Evolutionary conservation across 176 grass and related monocot genomes (phyloP), one percentile per base, ranked within the genome.

Genomic region (Raddia distichophylla): DNA sequence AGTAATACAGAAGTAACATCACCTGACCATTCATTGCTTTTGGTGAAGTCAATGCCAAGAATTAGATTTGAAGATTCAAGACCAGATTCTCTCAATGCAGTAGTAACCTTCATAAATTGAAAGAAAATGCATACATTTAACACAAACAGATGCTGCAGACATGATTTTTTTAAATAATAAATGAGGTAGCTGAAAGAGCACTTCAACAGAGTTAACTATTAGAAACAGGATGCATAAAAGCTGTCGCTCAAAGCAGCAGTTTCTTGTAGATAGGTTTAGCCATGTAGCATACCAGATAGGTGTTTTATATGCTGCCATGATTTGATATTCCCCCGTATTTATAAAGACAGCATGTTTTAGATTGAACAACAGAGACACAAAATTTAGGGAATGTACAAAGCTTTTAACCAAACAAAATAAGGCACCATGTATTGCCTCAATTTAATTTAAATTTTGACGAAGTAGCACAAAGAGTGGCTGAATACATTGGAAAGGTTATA

Each of bases 1-100:
- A 81, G 19, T 55, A 50, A 42, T 22, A 52, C 49, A 47, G 49
- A 71, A 78, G 56, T 83, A 78, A 48, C 64, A 74, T 60, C 69
- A 97, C 95, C 95, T 91, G 95, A 95, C 95, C 95, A 95, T 71
- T 98, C 95, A 73, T 98, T 98, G 71, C 95, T 98, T 88, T 98
- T 98, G 7, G 95, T 98, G 72, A 98, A 98, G 85, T 98, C 95
- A 65, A 98, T 90, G 54, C 88, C 95, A 63, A 98, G 89, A 78
- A 98, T 88, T 20, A 98, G 84, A 85, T 98, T 98, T 66, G 95
- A 95, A 19, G 95, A 98, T 76, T 93, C 92, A 35, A 98, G 95
- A 64, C 95, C 95, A 81, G 95, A 86, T 82, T 98, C 92, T 80
- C 92, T 93, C 75, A 98, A 76, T 67, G 92, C 90, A 88, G 84